phyloP scores from a whole-genome alignment of 2,329 filamentous ascomycete species.

The Curvularia spicifera region DNA sequence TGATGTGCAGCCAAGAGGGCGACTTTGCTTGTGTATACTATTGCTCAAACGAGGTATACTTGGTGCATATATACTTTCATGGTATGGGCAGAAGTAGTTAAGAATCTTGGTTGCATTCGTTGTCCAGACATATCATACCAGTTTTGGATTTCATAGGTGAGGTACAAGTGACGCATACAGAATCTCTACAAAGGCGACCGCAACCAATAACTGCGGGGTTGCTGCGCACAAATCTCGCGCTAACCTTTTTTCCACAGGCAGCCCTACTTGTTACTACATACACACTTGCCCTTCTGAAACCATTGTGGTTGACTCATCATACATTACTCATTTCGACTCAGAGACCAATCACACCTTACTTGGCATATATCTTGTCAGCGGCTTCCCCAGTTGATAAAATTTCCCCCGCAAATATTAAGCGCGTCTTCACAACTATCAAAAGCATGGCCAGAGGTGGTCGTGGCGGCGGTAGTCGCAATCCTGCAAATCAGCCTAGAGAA shows the following conservation, averaged over 20 bases:
- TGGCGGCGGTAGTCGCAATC: conserved; percentile 46
- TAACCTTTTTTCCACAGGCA: conserved; percentile 14
- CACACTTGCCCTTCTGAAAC: background rate
- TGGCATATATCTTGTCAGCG: background rate
- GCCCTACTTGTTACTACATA: conserved; percentile 6
- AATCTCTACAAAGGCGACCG: background rate
- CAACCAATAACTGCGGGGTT: conserved; percentile 6
- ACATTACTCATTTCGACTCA: conserved; percentile 5
- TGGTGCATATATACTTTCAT: too few relatives aligned
- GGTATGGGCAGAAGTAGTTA: too few relatives aligned
- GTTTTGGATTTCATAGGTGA: too few relatives aligned
- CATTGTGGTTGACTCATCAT: conserved; percentile 17
- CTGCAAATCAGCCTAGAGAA: conserved; percentile 49
- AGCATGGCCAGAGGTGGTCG: conserved; percentile 40
- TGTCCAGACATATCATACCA: too few relatives aligned
- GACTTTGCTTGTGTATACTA: too few relatives aligned
- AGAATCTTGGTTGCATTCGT: too few relatives aligned
- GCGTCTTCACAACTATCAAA: conserved; percentile 22
- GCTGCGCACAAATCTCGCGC: conserved; percentile 12
- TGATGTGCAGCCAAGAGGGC: too few relatives aligned
- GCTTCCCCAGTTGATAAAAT: background rate
- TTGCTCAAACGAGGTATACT: too few relatives aligned
- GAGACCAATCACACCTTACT: background rate
- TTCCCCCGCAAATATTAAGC: conserved; percentile 28
- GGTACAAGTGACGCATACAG: too few relatives aligned